Evolutionary conservation across 148 eudicot species (phyloP), one percentile per base, ranked within the genome.

Genomic region (Tetragonia tetragonoides): DNA sequence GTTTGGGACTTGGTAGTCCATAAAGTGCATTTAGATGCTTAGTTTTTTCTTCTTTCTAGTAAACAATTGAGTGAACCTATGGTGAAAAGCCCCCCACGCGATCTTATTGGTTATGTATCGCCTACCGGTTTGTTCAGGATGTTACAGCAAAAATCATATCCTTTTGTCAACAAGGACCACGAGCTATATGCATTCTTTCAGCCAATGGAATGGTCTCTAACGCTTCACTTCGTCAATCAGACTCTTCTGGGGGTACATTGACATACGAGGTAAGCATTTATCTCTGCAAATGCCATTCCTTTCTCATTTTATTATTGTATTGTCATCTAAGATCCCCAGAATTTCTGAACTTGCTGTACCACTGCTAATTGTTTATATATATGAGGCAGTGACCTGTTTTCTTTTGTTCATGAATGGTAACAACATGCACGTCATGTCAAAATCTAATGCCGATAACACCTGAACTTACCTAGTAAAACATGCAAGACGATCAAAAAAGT

Each of bases 141-240:
- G 85, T 89, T 38, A 81, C 88, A 16, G 87, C 85, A 73, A 84
- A 83, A 69, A 80, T 88, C 18, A 86, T 88, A 63, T 84, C 87
- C 12, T 85, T 88, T 66, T 83, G 86, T 75, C 86, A 84, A 70
- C 81, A 86, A 83, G 89, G 91, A 51, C 89, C 89, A 63, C 84
- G 88, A 5, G 87, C 91, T 56, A 75, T 88, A 20, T 88, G 88
- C 84, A 81, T 88, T 68, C 81, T 88, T 20, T 88, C 89, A 42
- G 91, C 91, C 11, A 79, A 65, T 78, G 89, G 91, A 78, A 79
- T 75, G 54, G 80, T 88, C 39, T 86, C 91, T 44, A 85, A 83
- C 70, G 91, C 87, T n/a, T 86, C 86, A 59, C 85, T 85, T 73
- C 84, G 85, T 47, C 86, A 84, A 53, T 76, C 86, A 63, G 87